Base-by-base conservation (phyloP, 2,329 filamentous ascomycete genomes). In the Colletotrichum cordylinicola region DNA sequence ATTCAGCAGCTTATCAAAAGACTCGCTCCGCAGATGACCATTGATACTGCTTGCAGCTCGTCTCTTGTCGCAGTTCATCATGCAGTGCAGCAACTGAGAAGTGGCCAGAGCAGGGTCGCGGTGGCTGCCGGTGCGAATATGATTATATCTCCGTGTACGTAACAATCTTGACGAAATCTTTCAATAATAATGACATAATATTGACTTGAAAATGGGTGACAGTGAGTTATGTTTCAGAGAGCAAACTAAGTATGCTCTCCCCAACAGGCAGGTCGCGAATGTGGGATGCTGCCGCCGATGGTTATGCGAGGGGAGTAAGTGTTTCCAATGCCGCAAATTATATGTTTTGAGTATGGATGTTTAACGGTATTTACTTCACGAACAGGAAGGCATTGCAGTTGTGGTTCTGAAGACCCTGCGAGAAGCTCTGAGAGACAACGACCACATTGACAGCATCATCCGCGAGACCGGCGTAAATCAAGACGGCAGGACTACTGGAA, bases 301-400 rank as follows among this genome's bases (percentile, higher is more conserved):
- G 90, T 1, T 91, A 90, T 77, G 88, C 84, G 5, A 84, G 89
- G 1, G 90, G 89, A 12, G 90, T 91, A 55, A 90, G 89, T 3
- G 79, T 88, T 88, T 12, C 85, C 2, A 80, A 83, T 0, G 77
- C 21, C 55, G 15, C 21, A 58, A 7, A 6, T 58, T 58, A 8
- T 58, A 18, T 16, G 7, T 29, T 9, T 58, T 58, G 27, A 21
- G 29, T 2, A 58, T 58, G 55, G n/a, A 27, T 6, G 24, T 60
- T 21, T 48, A 29, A 72, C 48, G 13, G 81, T 86, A 88, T 77
- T 77, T 6, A 89, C 87, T 0, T 81, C 43, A 90, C 77, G 89
- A 89, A 2, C 91, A 90, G 78, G 90, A 92, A 61, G 90, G 89
- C 2, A 78, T 89, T 12, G 87, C 85, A 2, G 80, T 82, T 0